phyloP scores from a whole-genome alignment of 352 stramenopile genomes.

The Pythium oligandrum region DNA sequence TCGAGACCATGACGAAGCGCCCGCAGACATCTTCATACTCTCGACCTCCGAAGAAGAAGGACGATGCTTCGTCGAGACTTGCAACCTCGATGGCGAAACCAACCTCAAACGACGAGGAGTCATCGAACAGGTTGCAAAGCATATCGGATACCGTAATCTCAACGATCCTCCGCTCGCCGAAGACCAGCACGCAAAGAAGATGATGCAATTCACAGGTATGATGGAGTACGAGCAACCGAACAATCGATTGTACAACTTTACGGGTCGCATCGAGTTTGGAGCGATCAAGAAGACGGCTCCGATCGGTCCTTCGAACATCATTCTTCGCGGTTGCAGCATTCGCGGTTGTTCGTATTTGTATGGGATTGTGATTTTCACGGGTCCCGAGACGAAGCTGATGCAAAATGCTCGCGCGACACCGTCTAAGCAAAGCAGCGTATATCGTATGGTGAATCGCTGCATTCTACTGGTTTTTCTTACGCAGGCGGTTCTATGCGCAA shows the following conservation, averaged over 20 bases:
- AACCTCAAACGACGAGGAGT: slow-evolving; percentile 87
- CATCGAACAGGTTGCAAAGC: slow-evolving; percentile 42
- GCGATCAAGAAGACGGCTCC: slow-evolving; percentile 28
- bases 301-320: slow-evolving; percentile 67
- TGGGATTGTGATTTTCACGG: slow-evolving; percentile 83
- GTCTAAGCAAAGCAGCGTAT: slow-evolving; percentile 70
- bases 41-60: slow-evolving; percentile 72
- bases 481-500: slow-evolving; percentile 57
- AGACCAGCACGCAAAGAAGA: slow-evolving; percentile 28
- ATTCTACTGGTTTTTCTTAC: slow-evolving; percentile 74
- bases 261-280: slow-evolving; percentile 37
- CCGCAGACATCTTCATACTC: slow-evolving; percentile 65
- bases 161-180: slow-evolving; percentile 44
- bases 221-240: slow-evolving; percentile 79
- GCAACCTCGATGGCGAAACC: slow-evolving; percentile 92
- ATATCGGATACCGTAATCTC: slow-evolving; percentile 51
- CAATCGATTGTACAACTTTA: slow-evolving; percentile 75
- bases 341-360: slow-evolving; percentile 50
- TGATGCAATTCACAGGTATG: slow-evolving; percentile 29
- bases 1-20: slow-evolving; percentile 46
- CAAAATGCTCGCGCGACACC: slow-evolving; percentile 73
- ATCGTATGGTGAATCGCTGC: slow-evolving; percentile 77
- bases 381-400: slow-evolving; percentile 82
- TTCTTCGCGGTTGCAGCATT: slow-evolving; percentile 77
- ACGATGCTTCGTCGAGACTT: slow-evolving; percentile 90